Conservation (phyloP, 2,329 filamentous ascomycete genomes). For the Cercospora citrullina region DNA sequence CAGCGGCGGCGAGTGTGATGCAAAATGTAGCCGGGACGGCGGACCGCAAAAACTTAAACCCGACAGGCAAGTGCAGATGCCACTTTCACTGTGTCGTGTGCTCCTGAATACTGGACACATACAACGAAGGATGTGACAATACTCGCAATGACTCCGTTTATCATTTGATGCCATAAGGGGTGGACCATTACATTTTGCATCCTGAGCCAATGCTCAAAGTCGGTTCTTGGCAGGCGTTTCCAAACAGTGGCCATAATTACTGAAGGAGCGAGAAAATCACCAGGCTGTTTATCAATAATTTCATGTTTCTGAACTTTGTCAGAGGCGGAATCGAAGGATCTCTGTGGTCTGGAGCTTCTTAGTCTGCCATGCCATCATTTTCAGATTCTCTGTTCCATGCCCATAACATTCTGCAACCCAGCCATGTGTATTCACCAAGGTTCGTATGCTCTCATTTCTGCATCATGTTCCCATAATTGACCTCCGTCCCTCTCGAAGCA, state of each 20-base stretch:
- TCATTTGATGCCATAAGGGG: neutral
- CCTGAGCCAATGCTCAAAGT: neutral
- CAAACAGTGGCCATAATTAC: neutral
- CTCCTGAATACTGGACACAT: neutral
- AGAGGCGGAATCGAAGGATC: too few relatives aligned
- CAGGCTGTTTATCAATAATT: neutral
- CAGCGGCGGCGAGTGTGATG: slow-evolving; percentile 2
- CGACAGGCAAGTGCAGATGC: neutral
- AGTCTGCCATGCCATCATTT: neutral
- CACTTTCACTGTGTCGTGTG: neutral
- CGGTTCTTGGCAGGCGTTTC: neutral
- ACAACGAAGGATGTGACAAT: neutral
- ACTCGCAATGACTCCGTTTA: neutral
- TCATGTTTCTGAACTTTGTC: neutral
- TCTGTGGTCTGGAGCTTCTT: neutral
- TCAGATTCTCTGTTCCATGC: neutral
- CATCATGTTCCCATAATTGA: neutral
- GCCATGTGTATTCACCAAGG: neutral
- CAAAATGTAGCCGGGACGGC: neutral
- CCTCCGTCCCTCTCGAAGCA: neutral
- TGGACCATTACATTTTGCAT: neutral
- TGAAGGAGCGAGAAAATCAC: neutral
- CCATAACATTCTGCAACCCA: neutral
- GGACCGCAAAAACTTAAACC: neutral
- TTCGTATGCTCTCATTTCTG: neutral